Conservation (phyloP, 2,329 filamentous ascomycete genomes). For the Fusarium secorum region DNA sequence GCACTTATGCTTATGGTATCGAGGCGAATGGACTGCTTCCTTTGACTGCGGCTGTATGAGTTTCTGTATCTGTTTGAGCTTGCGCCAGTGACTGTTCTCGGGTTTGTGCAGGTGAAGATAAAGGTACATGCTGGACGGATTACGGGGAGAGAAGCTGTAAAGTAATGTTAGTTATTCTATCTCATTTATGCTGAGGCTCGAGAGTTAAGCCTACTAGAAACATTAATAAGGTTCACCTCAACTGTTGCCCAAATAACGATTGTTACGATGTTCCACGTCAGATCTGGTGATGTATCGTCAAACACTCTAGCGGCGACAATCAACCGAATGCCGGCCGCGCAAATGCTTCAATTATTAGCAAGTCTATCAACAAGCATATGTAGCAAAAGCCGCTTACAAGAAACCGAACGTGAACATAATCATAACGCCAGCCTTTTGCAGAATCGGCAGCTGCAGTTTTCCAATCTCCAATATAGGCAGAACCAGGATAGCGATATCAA, state of each 20-base stretch:
- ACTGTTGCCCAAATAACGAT: slow-evolving; percentile 39
- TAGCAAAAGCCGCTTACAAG: slow-evolving; percentile 31
- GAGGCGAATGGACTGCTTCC: slow-evolving; percentile 33
- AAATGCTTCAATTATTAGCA: slow-evolving; percentile 21
- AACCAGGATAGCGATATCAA: slow-evolving; percentile 44
- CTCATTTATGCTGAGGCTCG: fast-evolving
- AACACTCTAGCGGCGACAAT: slow-evolving; percentile 30
- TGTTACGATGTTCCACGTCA: slow-evolving; percentile 36
- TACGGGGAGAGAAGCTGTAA: slow-evolving; percentile 35
- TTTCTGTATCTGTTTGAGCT: slow-evolving; percentile 26
- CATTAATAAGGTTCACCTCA: slow-evolving; percentile 38
- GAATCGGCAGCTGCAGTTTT: slow-evolving; percentile 39
- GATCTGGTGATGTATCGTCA: slow-evolving; percentile 22
- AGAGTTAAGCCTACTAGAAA: slow-evolving; percentile 24
- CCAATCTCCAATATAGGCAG: slow-evolving; percentile 44
- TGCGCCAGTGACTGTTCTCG: slow-evolving; percentile 17
- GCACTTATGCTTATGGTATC: slow-evolving; percentile 19
- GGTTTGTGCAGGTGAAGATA: slow-evolving; percentile 26
- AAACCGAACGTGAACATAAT: slow-evolving; percentile 45
- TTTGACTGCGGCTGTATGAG: slow-evolving; percentile 26
- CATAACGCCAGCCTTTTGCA: slow-evolving; percentile 42
- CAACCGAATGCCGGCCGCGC: slow-evolving; percentile 28
- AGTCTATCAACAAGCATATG: not conserved
- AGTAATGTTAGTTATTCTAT: not conserved
- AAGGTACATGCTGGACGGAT: slow-evolving; percentile 33